A percentile compares a stretch with the other conserved stretches of the same genome.
Evolutionary conservation across 257 asterid species (phyloP).

Genomic region (Ocimum tenuiflorum): DNA sequence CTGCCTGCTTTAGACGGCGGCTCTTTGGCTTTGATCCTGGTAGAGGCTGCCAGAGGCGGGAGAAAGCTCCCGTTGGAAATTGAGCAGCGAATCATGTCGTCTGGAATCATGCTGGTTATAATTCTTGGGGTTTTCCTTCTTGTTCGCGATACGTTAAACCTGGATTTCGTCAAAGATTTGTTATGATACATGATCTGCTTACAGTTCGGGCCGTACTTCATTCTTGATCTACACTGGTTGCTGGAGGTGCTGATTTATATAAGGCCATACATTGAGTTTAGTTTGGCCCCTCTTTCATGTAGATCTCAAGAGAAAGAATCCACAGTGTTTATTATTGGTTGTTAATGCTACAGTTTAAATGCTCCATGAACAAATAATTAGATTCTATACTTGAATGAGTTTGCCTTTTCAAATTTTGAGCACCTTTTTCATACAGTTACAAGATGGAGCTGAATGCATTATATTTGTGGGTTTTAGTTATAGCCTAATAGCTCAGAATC

Average conservation of each 20-base stretch:
- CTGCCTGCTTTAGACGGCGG: slow-evolving; percentile 96
- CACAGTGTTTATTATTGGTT: slow-evolving; percentile 18
- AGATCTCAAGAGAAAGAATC: slow-evolving; percentile 4
- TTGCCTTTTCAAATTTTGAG: not conserved
- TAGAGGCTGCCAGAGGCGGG: slow-evolving; percentile 96
- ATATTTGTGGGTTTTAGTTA: not conserved
- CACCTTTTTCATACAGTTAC: not conserved
- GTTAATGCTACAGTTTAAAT: slow-evolving; percentile 1
- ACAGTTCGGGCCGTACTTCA: not conserved
- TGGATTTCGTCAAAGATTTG: slow-evolving; percentile 67
- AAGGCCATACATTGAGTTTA: slow-evolving; percentile 1
- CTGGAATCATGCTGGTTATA: slow-evolving; percentile 69
- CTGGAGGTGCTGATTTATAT: slow-evolving; percentile 3
- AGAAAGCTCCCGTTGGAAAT: slow-evolving; percentile 76
- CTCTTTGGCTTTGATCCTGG: slow-evolving; percentile 67
- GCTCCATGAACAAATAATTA: not conserved
- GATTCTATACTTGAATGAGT: slow-evolving; percentile 13
- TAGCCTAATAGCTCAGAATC: not conserved
- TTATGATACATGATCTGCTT: slow-evolving; percentile 36
- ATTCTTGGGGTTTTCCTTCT: slow-evolving; percentile 78
- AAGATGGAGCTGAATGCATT: slow-evolving; percentile 1
- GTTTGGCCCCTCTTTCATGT: slow-evolving; percentile 10
- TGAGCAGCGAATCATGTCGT: slow-evolving; percentile 87
- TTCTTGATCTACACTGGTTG: slow-evolving; percentile 5
- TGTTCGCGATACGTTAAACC: slow-evolving; percentile 80